Conservation (phyloP, 768 basidiomycete species). For the Rhizopogon roseolus region DNA sequence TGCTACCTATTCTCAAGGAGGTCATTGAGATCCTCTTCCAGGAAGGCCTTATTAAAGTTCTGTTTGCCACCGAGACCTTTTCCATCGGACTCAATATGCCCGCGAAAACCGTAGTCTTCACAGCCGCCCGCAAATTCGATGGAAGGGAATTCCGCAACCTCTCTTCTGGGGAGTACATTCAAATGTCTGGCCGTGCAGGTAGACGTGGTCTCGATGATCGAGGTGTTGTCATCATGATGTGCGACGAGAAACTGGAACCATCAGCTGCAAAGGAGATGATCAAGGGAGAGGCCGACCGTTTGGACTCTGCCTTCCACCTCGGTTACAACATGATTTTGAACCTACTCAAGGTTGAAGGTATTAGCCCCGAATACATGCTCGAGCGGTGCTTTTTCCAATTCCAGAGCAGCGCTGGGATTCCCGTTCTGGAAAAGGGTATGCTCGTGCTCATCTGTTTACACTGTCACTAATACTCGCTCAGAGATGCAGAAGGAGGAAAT, state of each 20-base stretch:
- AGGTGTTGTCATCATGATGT: conserved; percentile 99
- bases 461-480: conserved; percentile 25
- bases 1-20: conserved; percentile 96
- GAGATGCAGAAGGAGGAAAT: conserved; percentile 77
- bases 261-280: conserved; percentile 92
- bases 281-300: conserved; percentile 93
- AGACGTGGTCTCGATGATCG: conserved; percentile 95
- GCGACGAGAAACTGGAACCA: conserved; percentile 96
- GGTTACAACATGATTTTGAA: conserved; percentile 99
- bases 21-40: conserved; percentile 99
- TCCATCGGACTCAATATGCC: conserved; percentile 99
- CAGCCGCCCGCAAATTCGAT: conserved; percentile 92
- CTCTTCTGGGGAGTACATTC: conserved; percentile 95
- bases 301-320: conserved; percentile 97
- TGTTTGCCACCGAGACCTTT: conserved; percentile 98
- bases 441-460: not conserved
- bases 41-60: conserved; percentile 94
- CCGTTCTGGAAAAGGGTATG: conserved; percentile 77
- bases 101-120: conserved; percentile 98
- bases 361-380: conserved; percentile 98
- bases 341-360: conserved; percentile 96
- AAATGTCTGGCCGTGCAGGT: conserved; percentile 98
- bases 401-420: conserved; percentile 91
- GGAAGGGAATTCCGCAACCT: conserved; percentile 92
- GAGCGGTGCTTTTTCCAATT: conserved; percentile 98